A percentile compares a stretch with the other conserved stretches of the same genome.
phyloP scores from a whole-genome alignment of 2,329 filamentous ascomycete species.

The Nemania sp. region DNA sequence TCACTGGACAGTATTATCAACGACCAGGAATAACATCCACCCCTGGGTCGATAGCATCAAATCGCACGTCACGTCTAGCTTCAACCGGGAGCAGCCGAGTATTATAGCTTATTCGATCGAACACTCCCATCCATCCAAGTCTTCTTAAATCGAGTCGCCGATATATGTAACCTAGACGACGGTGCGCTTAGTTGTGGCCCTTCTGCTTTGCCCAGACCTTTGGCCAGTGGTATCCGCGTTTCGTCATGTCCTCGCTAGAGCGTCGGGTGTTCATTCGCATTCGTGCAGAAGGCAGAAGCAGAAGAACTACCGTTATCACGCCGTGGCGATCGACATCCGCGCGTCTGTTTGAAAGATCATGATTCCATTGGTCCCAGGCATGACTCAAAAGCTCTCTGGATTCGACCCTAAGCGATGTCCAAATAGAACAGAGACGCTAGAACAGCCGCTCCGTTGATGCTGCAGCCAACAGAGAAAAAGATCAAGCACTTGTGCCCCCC shows the following conservation, averaged over 20 bases:
- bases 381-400: conserved; percentile 10
- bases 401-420: conserved; percentile 27
- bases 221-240: conserved; percentile 2
- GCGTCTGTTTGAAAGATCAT: conserved; percentile 31
- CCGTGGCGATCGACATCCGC: conserved; percentile 27
- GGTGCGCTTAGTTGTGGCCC: not conserved
- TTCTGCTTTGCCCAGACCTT: not conserved
- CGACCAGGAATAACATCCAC: not conserved
- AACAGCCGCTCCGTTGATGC: conserved; percentile 22
- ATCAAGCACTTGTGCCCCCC: conserved; percentile 4
- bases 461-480: conserved; percentile 29
- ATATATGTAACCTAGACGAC: not conserved
- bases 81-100: not conserved
- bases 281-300: not conserved
- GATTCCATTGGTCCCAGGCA: conserved; percentile 22
- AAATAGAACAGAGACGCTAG: conserved; percentile 24
- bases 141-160: not conserved
- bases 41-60: not conserved
- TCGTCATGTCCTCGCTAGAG: not conserved
- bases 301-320: conserved; percentile 7
- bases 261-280: conserved; percentile 2
- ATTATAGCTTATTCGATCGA: not conserved
- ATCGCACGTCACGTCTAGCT: conserved; percentile 7
- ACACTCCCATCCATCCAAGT: not conserved
- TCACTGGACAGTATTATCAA: not conserved